phyloP scores from a whole-genome alignment of 352 stramenopile genomes.

The Phytophthora foliorum region DNA sequence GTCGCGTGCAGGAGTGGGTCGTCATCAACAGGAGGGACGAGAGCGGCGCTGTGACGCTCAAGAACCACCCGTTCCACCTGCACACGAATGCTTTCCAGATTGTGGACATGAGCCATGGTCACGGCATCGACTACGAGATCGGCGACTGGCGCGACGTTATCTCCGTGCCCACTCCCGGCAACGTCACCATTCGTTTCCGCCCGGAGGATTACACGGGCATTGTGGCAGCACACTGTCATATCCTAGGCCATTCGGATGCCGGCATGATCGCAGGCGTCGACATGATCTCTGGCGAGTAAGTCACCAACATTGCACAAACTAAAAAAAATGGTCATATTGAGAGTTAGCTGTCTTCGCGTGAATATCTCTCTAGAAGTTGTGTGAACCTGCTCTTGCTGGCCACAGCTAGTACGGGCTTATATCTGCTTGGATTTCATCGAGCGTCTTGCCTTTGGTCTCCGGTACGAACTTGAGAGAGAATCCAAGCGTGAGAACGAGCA shows the following conservation, averaged over 20 bases:
- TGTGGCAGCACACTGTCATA: conserved; percentile 82
- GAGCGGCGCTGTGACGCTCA: conserved; percentile 46
- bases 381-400: conserved; percentile 1
- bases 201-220: conserved; percentile 70
- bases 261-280: conserved; percentile 78
- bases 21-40: conserved; percentile 68
- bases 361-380: conserved; percentile 4
- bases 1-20: conserved; percentile 78
- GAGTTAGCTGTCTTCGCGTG: neutral
- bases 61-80: conserved; percentile 89
- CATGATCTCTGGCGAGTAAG: conserved; percentile 50
- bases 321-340: conserved; percentile 4
- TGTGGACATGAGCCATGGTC: conserved; percentile 71
- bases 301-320: neutral
- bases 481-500: conserved; percentile 70
- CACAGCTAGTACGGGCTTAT: conserved; percentile 38
- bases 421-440: conserved; percentile 70
- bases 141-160: conserved; percentile 89
- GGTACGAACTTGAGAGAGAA: conserved; percentile 89
- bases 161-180: conserved; percentile 72
- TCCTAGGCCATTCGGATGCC: conserved; percentile 82
- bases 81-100: conserved; percentile 91
- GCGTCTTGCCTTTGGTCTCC: conserved; percentile 92
- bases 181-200: conserved; percentile 86
- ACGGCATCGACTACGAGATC: conserved; percentile 75